A percentile compares a stretch with the other conserved stretches of the same genome.
These are phyloP conservation scores for Sporobolomyces phaffii DNA, from an alignment of 768 basidiomycete genomes.

Conservation along the genomic window DNA sequence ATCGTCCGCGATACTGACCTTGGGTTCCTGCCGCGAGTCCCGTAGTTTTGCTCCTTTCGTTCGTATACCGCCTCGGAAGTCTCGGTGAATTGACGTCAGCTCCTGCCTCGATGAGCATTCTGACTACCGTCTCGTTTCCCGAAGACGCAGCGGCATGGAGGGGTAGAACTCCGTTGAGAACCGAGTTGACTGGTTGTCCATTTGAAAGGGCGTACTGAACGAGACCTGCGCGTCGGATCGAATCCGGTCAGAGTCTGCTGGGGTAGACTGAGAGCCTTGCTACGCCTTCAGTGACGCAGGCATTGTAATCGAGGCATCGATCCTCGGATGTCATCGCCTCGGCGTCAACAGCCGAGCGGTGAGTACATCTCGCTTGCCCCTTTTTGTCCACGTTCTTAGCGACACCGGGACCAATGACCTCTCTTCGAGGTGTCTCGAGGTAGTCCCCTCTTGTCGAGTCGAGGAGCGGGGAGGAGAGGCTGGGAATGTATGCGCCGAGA, in stretches of 20 bases:
- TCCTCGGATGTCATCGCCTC: too few species aligned
- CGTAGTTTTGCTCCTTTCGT: conserved; percentile 45
- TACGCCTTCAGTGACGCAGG: too few species aligned
- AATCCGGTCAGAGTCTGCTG: neutral
- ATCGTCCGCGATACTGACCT: conserved; percentile 58
- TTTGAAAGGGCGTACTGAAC: conserved; percentile 87
- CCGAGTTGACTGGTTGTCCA: conserved; percentile 93
- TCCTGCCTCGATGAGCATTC: conserved; percentile 79
- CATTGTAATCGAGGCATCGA: too few species aligned
- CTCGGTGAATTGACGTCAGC: conserved; percentile 95
- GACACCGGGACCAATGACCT: too few species aligned
- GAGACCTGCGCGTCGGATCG: conserved; percentile 51
- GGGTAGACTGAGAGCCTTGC: too few species aligned
- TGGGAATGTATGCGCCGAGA: conserved; percentile 36
- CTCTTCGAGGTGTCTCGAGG: too few species aligned
- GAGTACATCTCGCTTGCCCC: too few species aligned
- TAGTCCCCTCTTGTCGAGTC: neutral
- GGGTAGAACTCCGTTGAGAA: conserved; percentile 92
- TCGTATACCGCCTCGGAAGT: conserved; percentile 49
- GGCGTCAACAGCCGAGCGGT: too few species aligned
- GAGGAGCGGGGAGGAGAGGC: too few species aligned
- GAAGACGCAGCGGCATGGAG: conserved; percentile 90
- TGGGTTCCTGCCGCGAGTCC: conserved; percentile 37
- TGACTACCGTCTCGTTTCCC: conserved; percentile 80
- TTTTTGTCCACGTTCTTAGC: too few species aligned